Base-by-base conservation (phyloP, 2,329 filamentous ascomycete species). In the Metarhizium anisopliae region DNA sequence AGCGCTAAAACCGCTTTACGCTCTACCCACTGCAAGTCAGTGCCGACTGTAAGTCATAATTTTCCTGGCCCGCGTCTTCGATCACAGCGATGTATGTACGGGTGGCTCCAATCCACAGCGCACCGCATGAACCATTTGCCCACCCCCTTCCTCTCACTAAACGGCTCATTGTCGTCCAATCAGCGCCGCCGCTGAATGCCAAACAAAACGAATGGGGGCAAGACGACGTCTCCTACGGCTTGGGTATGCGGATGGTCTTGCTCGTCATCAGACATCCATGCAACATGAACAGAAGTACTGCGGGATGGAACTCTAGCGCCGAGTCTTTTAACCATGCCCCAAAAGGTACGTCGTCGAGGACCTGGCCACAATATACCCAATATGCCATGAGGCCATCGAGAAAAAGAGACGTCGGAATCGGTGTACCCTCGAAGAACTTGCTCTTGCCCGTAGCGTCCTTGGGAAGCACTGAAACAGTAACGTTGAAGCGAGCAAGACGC, bases 221-320 rank as follows among this genome's bases (percentile, higher is more conserved):
- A 16, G 25, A 18, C 20, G 6, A n/a, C 2, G 14, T 8, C 20
- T 40, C 20, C 43, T 72, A 86, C 56, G 82, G 91, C 82, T 99
- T 99, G 16, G 94, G 94, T 62, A 99, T 91, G 69, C 94, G 90
- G 66, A 99, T 84, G 36, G 85, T 93, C 80, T 93, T 95, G 77
- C 90, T 96, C 60, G 93, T 87, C 94, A 99, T 97, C 67, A 94
- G 74, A 68, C 89, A 95, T 20, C 92, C 94, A 69, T 95, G 90
- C n/a, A 91, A 64, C 57, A 95, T 77, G 72, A 96, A 99, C 58
- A 97, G 66, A 29, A 85, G 72, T 7, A 87, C 89, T 3, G 87
- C 78, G 14, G 94, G 93, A 70, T 99, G 94, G 58, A 96, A 84
- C 72, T 95, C 94, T 20, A 92, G 75, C 7, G 75, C 60, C 0